A percentile compares a stretch with the other conserved stretches of the same genome.
phyloP scores from a whole-genome alignment of 169 alveolate species.

The Plasmodium fragile region DNA sequence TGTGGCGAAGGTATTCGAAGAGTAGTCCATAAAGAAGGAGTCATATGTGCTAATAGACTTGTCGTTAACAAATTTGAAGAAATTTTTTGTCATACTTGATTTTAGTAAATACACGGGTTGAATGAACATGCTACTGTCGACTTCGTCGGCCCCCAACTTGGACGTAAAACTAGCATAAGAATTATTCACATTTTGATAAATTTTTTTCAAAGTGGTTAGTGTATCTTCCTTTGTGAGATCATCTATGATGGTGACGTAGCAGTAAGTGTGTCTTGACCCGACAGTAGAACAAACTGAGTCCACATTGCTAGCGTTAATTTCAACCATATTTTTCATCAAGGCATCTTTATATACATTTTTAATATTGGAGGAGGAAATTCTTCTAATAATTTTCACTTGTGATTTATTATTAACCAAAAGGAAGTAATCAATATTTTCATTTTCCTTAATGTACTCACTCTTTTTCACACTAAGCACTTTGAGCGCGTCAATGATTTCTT shows the following conservation, averaged over 20 bases:
- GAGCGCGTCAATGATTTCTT: constrained; percentile 31
- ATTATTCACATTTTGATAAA: constrained; percentile 44
- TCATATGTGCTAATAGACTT: constrained; percentile 32
- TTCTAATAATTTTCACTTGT: constrained; percentile 42
- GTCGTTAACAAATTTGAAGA: constrained; percentile 40
- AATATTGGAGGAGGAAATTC: constrained; percentile 56
- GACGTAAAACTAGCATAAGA: constrained; percentile 22
- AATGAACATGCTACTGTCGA: constrained; percentile 38
- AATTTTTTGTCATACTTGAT: constrained; percentile 26
- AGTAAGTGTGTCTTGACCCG: constrained; percentile 61
- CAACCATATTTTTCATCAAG: constrained; percentile 31
- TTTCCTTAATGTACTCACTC: constrained; percentile 43
- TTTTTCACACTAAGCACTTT: constrained; percentile 65
- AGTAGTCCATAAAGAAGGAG: constrained; percentile 53
- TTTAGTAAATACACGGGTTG: constrained; percentile 63
- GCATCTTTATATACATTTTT: constrained; percentile 62
- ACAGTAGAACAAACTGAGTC: constrained; percentile 55
- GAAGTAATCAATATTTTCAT: constrained; percentile 56
- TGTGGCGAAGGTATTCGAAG: constrained; percentile 41
- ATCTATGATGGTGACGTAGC: constrained; percentile 52
- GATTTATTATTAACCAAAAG: constrained; percentile 27
- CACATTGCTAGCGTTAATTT: constrained; percentile 32
- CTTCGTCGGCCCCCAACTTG: constrained; percentile 13
- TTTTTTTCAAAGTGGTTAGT: constrained; percentile 21
- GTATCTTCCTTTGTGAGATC: constrained; percentile 5